Evolutionary conservation across 2,329 filamentous ascomycete species (phyloP).

Genomic region (Sarocladiaceae sp.): DNA sequence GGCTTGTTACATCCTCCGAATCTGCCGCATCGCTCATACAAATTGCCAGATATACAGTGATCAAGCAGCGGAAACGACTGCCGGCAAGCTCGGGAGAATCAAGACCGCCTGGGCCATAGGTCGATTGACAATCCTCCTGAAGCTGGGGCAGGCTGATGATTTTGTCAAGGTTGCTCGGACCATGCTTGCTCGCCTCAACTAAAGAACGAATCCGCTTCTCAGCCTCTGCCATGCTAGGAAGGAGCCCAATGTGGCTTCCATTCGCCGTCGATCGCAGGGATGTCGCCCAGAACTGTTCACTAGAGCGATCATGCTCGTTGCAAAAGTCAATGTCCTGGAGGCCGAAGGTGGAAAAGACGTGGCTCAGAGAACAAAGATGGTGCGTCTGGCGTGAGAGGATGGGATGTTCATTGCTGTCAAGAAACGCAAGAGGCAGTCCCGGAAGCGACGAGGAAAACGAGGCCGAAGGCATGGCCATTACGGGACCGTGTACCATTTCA

Average conservation of each 20-base stretch:
- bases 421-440: neutral
- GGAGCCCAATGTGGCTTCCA: neutral
- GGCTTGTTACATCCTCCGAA: neutral
- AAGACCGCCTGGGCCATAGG: neutral
- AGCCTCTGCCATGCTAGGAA: neutral
- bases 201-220: neutral
- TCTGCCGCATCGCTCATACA: neutral
- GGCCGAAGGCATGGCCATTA: neutral
- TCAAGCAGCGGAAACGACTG: neutral
- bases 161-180: slow-evolving; percentile 1
- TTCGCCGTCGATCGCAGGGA: neutral
- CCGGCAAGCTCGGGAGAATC: neutral
- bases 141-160: neutral
- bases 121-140: neutral
- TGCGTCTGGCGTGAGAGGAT: neutral
- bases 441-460: neutral
- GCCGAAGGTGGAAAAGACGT: neutral
- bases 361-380: neutral
- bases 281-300: neutral
- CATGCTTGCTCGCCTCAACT: neutral
- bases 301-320: neutral
- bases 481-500: neutral
- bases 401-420: neutral
- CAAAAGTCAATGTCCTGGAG: neutral
- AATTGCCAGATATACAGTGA: neutral